Evolutionary conservation across 441 rosid genomes (phyloP).

Genomic region (Populus hybrid): DNA sequence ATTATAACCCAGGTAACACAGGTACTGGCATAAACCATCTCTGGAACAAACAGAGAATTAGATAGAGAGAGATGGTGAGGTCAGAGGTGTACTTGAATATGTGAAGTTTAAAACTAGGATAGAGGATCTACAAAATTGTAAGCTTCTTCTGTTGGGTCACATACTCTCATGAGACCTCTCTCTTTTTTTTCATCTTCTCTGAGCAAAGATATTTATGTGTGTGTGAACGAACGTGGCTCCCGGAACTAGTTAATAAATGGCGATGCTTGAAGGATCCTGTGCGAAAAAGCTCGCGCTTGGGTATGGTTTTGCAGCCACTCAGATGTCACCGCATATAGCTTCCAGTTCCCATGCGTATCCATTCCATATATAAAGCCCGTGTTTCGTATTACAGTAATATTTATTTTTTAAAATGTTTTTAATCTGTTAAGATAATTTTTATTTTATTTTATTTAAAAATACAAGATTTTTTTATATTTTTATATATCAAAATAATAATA

Average conservation of each 20-base stretch:
- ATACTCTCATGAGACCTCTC: background rate
- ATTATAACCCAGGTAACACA: background rate
- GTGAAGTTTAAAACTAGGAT: background rate
- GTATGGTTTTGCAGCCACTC: background rate
- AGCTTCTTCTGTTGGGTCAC: background rate
- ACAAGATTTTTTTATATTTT: too few relatives aligned
- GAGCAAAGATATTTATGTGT: background rate
- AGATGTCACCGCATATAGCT: background rate
- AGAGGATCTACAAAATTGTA: background rate
- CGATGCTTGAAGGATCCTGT: background rate
- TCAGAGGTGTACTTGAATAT: background rate
- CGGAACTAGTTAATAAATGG: background rate
- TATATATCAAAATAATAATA: too few relatives aligned
- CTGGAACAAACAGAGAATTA: background rate
- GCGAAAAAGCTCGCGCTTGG: background rate
- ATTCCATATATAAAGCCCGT: background rate
- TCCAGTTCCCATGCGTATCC: background rate
- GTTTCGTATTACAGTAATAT: too few relatives aligned
- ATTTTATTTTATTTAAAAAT: too few relatives aligned
- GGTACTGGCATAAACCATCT: constrained; percentile 5
- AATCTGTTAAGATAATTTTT: too few relatives aligned
- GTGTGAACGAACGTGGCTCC: background rate
- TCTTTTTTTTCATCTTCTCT: background rate
- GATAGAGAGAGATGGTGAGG: background rate
- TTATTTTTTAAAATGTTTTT: too few relatives aligned